Percentiles rank a stretch among this genome's conserved stretches.
These are phyloP conservation scores for Purshia tridentata DNA, from an alignment of 306 rosid species.

Conservation along the genomic window DNA sequence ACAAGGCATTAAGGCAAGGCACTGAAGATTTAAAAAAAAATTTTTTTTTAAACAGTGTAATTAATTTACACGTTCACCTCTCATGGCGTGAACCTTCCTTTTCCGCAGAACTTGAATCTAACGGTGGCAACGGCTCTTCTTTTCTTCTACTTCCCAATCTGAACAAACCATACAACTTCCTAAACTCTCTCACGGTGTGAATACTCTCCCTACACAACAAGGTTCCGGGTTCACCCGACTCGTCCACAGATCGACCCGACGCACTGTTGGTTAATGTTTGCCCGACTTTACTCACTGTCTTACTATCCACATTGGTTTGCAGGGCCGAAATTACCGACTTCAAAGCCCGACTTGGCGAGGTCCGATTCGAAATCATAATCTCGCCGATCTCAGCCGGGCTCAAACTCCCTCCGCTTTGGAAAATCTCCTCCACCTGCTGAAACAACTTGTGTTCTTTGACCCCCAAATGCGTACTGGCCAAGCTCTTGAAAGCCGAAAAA, in stretches of 20 bases:
- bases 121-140: constrained; percentile 35
- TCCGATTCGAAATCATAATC: constrained; percentile 84
- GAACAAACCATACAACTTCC: constrained; percentile 80
- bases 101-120: constrained; percentile 23
- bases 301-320: constrained; percentile 42
- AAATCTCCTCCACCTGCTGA: constrained; percentile 72
- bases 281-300: neutral
- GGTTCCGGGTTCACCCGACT: constrained; percentile 33
- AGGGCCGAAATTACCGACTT: constrained; percentile 76
- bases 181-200: constrained; percentile 67
- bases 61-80: neutral
- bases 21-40: neutral
- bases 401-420: constrained; percentile 60
- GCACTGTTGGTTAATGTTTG: constrained; percentile 38
- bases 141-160: constrained; percentile 69
- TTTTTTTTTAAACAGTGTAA: too few relatives aligned
- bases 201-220: constrained; percentile 56
- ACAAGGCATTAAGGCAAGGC: neutral
- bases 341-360: constrained; percentile 80
- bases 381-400: constrained; percentile 85
- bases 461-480: constrained; percentile 69
- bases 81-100: constrained; percentile 32
- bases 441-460: constrained; percentile 93
- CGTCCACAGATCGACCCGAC: constrained; percentile 47
- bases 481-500: constrained; percentile 72